Evolutionary conservation across 2,329 filamentous ascomycete species (phyloP), one percentile per base, ranked within the genome.

Genomic region (Talaromyces sp.): DNA sequence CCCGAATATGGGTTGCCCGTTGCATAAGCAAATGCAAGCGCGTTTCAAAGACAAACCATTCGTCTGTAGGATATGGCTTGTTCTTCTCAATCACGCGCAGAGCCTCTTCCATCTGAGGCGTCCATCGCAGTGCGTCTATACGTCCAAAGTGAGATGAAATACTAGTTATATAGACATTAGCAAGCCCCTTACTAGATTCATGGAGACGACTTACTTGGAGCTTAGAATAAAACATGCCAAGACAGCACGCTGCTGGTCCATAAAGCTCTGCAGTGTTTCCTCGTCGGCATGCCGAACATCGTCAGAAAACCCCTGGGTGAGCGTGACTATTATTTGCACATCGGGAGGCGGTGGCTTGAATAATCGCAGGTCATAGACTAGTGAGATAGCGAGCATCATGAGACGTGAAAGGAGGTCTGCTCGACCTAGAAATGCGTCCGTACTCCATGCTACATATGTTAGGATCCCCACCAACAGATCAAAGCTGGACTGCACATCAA

Each of bases 391-490:
- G 14, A 73, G 65, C 70, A 70, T 70, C 66, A 74, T 74, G n/a
- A 77, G 65, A 17, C 72, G 72, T 50, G 73, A 75, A 3, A 74
- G 27, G 24, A 67, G 66, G 59, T 68, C 65, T 59, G 67, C 64
- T 48, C 66, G 61, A 14, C 67, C 67, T n/a, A 73, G 69, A 52
- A 74, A 71, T 17, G 66, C 57, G 32, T 75, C 72, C n/a, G 67
- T 72, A 60, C 74, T 73, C 75, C 75, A 76, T 55, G 72, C 65
- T 41, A 75, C 54, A 60, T 73, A 77, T 1, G 69, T 73, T n/a
- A 77, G 62, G 17, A 74, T 17, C 5, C 69, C 70, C 11, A 74
- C 67, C 6, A 77, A 67, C 54, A 77, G 56, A 60, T 77, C 75
- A 7, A 76, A 71, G 58, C 58, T 70, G 35, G 68, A 70, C 58